Percentiles rank a stretch among this genome's conserved stretches.
Conservation (phyloP, 441 rosid species). For the Syzygium syzygioides region DNA sequence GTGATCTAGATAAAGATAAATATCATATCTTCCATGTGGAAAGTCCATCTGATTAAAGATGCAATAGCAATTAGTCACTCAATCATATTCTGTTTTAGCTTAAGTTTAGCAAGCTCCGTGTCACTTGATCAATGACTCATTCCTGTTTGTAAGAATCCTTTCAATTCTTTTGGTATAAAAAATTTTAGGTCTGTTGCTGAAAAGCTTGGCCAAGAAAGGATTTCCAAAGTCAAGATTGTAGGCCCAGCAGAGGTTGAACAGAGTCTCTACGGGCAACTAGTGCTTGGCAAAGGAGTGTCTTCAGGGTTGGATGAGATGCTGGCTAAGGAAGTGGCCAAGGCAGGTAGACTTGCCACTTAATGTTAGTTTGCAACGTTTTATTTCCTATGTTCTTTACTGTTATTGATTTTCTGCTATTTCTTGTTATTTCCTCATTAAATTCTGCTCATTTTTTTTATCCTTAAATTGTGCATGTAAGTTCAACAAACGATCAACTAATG, state of each 20-base stretch:
- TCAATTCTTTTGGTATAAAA: slow-evolving; percentile 2
- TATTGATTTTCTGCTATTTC: not conserved
- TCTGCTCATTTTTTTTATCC: not conserved
- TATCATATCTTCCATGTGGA: not conserved
- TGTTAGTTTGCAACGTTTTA: not conserved
- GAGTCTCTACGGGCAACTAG: slow-evolving; percentile 82
- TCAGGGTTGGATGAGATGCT: slow-evolving; percentile 66
- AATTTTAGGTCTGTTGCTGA: slow-evolving; percentile 56
- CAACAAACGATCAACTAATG: not conserved
- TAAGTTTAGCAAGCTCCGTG: not conserved
- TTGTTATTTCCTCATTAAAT: not conserved
- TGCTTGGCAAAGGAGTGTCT: slow-evolving; percentile 46
- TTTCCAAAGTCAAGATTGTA: slow-evolving; percentile 50
- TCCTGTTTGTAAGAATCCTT: not conserved
- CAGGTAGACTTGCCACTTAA: slow-evolving; percentile 36
- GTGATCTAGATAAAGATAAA: not conserved
- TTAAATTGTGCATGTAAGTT: not conserved
- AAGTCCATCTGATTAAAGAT: not conserved
- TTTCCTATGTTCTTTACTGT: not conserved
- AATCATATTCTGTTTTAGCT: not conserved
- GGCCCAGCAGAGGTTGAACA: slow-evolving; percentile 58
- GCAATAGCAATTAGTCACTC: not conserved
- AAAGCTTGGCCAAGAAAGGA: slow-evolving; percentile 74
- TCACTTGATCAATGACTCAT: not conserved
- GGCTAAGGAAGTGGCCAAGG: slow-evolving; percentile 71